These are phyloP conservation scores for Elsinoe arachidis DNA, from an alignment of 2,329 filamentous ascomycete species.

Conservation along the genomic window DNA sequence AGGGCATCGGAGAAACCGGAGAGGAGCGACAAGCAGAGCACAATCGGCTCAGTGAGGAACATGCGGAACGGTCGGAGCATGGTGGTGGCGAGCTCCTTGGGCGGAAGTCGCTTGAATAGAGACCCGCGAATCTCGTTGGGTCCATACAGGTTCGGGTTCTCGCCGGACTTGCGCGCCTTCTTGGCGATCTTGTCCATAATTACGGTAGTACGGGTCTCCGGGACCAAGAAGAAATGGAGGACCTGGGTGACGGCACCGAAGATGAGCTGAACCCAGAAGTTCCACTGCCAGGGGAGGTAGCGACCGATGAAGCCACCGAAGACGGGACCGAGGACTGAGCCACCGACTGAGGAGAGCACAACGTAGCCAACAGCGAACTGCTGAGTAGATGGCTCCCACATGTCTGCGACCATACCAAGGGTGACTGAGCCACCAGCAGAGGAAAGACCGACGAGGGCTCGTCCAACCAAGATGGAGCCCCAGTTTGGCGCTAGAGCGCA, in stretches of 20 bases:
- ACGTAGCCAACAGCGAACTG: conserved; percentile 51
- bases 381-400: conserved; percentile 49
- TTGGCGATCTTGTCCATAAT: conserved; percentile 69
- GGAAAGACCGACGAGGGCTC: conserved; percentile 44
- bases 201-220: conserved; percentile 67
- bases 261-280: conserved; percentile 77
- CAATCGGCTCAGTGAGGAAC: conserved; percentile 65
- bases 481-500: conserved; percentile 34
- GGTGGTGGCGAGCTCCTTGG: conserved; percentile 38
- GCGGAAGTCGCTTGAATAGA: conserved; percentile 24
- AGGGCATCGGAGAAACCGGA: conserved; percentile 63
- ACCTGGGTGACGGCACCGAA: conserved; percentile 61
- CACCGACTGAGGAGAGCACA: conserved; percentile 32
- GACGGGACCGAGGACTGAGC: conserved; percentile 27
- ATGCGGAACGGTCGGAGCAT: conserved; percentile 60
- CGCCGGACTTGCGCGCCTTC: conserved; percentile 54
- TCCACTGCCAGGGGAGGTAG: conserved; percentile 59
- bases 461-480: conserved; percentile 33
- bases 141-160: conserved; percentile 52
- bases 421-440: conserved; percentile 55
- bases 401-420: conserved; percentile 53
- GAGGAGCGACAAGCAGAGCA: conserved; percentile 57
- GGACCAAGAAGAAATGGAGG: conserved; percentile 58
- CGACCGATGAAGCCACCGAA: conserved; percentile 32
- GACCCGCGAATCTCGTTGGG: conserved; percentile 55